Conservation (phyloP, 2,329 filamentous ascomycete species). For the Byssothecium circinans region DNA sequence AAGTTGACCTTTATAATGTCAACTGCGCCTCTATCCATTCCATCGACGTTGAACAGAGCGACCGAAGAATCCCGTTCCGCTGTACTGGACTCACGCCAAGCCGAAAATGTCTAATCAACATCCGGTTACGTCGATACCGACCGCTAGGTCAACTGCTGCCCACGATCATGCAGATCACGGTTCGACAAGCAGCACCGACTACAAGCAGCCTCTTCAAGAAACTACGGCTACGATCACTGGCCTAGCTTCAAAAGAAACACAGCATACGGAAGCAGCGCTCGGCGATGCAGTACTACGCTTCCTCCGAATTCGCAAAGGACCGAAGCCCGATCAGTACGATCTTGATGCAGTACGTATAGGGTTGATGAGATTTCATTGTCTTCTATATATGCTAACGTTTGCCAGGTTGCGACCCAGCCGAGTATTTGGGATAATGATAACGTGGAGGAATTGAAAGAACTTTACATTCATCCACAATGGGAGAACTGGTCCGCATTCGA, state of each 20-base stretch:
- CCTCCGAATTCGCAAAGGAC: conserved; percentile 7
- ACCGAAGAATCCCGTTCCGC: too few species aligned
- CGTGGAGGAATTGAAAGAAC: conserved; percentile 7
- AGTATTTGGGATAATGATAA: conserved; percentile 11
- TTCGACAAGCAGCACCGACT: conserved; percentile 6
- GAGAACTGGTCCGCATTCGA: conserved; percentile 62
- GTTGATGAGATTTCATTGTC: too few species aligned
- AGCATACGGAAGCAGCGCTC: conserved; percentile 8
- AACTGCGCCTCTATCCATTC: too few species aligned
- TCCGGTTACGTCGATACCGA: background rate
- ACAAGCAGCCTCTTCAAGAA: conserved; percentile 7
- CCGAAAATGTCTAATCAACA: background rate
- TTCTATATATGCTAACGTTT: background rate
- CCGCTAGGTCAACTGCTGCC: conserved; percentile 2
- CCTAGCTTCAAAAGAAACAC: conserved; percentile 10
- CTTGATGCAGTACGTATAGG: conserved; percentile 7
- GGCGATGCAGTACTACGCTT: conserved; percentile 11
- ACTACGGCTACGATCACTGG: conserved; percentile 3
- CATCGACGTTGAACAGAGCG: too few species aligned
- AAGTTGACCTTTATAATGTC: too few species aligned
- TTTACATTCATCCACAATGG: conserved; percentile 41
- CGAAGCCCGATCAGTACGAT: conserved; percentile 6
- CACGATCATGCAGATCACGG: conserved; percentile 1
- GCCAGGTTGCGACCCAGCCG: conserved; percentile 13
- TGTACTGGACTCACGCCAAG: background rate